Base-by-base conservation (phyloP, 257 asterid genomes). In the Rauvolfia tetraphylla region DNA sequence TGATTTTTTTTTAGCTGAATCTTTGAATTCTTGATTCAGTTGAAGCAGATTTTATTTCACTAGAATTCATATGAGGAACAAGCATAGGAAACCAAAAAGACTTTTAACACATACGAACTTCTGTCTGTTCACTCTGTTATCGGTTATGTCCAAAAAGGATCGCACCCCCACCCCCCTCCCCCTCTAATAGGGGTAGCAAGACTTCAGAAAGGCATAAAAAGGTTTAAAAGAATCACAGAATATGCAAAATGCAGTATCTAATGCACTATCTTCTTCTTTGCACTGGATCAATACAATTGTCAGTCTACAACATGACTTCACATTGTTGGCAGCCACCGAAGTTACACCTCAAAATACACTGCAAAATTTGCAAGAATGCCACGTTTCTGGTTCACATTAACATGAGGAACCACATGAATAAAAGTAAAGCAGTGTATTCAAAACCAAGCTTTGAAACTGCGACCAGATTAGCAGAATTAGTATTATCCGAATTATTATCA, bases 391-490 rank as follows among this genome's bases (percentile, higher is more conserved):
- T 44, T 80, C 79, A 84, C 79, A 79, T 74, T n/a, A 90, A 74
- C 81, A 85, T 25, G 33, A 79, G 22, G 69, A 74, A 61, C n/a
- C 57, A 61, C 5, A 38, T 17, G n/a, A 46, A 27, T 11, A 83
- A 66, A 69, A 77, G 17, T 63, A 83, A 76, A 18, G 80, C 8
- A 39, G 76, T 48, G 71, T 70, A 74, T 25, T 81, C 25, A 4
- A 80, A 75, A 46, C 84, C 75, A 66, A 84, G 69, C 58, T 78
- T 49, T 5, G 78, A 75, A 2, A 67, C 33, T 13, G 79, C 75
- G 1, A 79, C 89, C 65, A 76, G 83, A 15, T 77, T 84, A 77
- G 88, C 85, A 14, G 79, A n/a, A 78, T 58, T 81, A 41, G 72
- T 82, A 22, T 87, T 95, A 63, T 27, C 39, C 2, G 71, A 33